A percentile compares a stretch with the other conserved stretches of the same genome.
These are phyloP conservation scores for Middelhovenomyces tepae DNA, from an alignment of 805 yeast genomes.

Conservation along the genomic window DNA sequence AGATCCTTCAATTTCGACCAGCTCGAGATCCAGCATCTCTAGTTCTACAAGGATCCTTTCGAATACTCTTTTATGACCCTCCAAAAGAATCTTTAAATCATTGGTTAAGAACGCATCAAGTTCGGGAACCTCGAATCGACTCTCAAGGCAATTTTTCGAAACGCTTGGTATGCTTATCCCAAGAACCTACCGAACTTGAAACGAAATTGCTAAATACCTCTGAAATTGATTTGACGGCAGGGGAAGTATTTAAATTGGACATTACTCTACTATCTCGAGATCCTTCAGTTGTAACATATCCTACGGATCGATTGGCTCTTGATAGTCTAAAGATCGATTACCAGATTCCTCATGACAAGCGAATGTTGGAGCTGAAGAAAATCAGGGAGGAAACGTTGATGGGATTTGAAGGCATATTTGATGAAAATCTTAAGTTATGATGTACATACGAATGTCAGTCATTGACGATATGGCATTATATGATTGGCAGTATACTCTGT, in stretches of 20 bases:
- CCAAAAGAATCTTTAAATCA: neutral
- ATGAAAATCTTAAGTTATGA: too few relatives aligned
- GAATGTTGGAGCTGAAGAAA: too few relatives aligned
- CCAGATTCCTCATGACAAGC: too few relatives aligned
- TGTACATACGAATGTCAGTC: too few relatives aligned
- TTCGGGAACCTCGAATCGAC: neutral
- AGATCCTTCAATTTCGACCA: conserved; percentile 2
- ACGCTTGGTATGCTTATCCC: neutral
- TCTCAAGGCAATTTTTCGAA: too few relatives aligned
- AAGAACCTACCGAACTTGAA: neutral
- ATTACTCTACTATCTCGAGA: neutral
- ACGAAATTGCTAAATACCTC: neutral
- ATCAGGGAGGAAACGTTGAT: too few relatives aligned
- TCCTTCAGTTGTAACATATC: neutral
- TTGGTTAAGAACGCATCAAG: too few relatives aligned
- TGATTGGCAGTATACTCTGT: too few relatives aligned
- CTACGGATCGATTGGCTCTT: too few relatives aligned
- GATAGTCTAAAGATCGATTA: too few relatives aligned
- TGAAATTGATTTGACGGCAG: neutral
- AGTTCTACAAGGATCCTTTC: neutral
- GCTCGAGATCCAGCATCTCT: neutral
- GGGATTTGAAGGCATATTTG: too few relatives aligned
- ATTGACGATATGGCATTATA: too few relatives aligned
- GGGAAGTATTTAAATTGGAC: neutral
- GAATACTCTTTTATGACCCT: conserved; percentile 1